phyloP scores from a whole-genome alignment of 2,329 filamentous ascomycete species.

The Talaromyces sp. region DNA sequence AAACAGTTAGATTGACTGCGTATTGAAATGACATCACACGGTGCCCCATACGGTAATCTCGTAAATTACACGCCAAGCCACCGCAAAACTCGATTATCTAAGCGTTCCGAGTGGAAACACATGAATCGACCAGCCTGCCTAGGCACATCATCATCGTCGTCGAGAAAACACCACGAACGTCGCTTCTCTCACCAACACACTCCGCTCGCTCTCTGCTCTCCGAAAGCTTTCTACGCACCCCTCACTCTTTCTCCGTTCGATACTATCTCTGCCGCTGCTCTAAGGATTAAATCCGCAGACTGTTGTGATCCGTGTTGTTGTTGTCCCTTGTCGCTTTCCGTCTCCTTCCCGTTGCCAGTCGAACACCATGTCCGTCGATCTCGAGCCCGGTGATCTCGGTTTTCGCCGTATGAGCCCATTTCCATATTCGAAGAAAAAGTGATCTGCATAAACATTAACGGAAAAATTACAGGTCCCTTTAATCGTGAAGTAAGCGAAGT shows the following conservation, averaged over 20 bases:
- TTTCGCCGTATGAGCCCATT: conserved; percentile 68
- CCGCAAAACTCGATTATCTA: conserved; percentile 13
- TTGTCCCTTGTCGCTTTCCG: conserved; percentile 23
- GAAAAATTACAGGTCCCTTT: conserved; percentile 54
- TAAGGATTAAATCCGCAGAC: neutral
- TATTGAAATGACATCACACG: conserved; percentile 14
- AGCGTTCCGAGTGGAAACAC: conserved; percentile 12
- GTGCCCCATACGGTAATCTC: conserved; percentile 4
- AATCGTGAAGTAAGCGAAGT: conserved; percentile 62
- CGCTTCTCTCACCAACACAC: neutral
- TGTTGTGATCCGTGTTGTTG: conserved; percentile 16
- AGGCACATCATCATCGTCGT: conserved; percentile 8
- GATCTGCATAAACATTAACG: conserved; percentile 15
- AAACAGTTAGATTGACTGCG: neutral
- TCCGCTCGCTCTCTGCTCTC: neutral
- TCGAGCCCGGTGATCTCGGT: conserved; percentile 84
- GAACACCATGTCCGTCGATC: conserved; percentile 82
- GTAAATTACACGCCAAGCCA: conserved; percentile 9
- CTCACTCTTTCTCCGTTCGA: neutral
- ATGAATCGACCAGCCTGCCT: conserved; percentile 4
- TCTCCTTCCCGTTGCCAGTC: conserved; percentile 16
- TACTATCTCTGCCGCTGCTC: neutral
- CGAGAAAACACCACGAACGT: conserved; percentile 9
- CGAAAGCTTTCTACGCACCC: neutral
- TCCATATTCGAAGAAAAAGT: neutral